Conservation (phyloP, 257 asterid species). For the Salvia rosmarinus region DNA sequence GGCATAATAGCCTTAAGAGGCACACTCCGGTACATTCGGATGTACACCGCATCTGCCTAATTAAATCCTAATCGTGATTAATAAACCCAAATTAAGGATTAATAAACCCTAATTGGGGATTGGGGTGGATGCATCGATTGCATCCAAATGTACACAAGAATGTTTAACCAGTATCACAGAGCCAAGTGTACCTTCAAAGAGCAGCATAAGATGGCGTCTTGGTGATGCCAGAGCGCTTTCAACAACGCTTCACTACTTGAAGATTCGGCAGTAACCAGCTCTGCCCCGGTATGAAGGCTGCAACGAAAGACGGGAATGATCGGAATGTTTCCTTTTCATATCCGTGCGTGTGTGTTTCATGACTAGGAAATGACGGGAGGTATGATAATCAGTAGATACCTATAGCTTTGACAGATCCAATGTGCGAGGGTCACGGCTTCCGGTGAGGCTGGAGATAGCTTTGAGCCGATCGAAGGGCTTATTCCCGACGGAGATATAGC, state of each 20-base stretch:
- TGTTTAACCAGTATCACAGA: not conserved
- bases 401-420: constrained; percentile 97
- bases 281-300: constrained; percentile 80
- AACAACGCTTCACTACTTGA: constrained; percentile 59
- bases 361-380: not conserved
- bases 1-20: too few relatives aligned
- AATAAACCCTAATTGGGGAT: too few relatives aligned
- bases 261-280: constrained; percentile 62
- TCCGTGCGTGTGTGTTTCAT: not conserved
- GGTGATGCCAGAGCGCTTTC: constrained; percentile 93
- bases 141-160: too few relatives aligned
- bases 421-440: constrained; percentile 90
- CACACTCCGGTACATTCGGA: too few relatives aligned
- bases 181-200: constrained; percentile 70
- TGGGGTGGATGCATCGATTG: too few relatives aligned
- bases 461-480: constrained; percentile 58
- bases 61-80: too few relatives aligned
- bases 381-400: constrained; percentile 40
- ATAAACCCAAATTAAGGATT: too few relatives aligned
- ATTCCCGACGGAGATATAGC: constrained; percentile 83
- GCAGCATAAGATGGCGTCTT: constrained; percentile 94
- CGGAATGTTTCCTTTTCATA: not conserved
- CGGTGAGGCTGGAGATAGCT: constrained; percentile 76
- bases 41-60: too few relatives aligned
- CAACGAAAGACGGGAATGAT: not conserved